Conservation (phyloP, 768 basidiomycete genomes). For the Russula emetica region DNA sequence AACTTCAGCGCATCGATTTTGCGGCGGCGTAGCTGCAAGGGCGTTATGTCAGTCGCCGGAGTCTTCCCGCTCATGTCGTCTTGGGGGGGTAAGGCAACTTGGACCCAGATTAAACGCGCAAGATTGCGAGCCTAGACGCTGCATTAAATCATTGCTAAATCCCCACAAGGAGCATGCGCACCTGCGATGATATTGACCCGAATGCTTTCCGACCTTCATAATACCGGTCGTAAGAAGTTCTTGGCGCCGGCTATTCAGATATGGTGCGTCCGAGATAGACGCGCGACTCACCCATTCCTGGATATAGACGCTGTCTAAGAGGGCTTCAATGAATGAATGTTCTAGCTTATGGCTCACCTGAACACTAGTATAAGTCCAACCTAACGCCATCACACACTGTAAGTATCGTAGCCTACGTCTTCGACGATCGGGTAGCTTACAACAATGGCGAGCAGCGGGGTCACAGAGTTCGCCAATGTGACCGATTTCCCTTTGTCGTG, state of each 20-base stretch:
- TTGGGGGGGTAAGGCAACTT: constrained; percentile 59
- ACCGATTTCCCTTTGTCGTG: constrained; percentile 55
- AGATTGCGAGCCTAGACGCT: constrained; percentile 59
- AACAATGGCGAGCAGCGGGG: constrained; percentile 86
- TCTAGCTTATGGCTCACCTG: constrained; percentile 47
- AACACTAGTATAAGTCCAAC: constrained; percentile 88
- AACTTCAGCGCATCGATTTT: constrained; percentile 72
- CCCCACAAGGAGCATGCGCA: constrained; percentile 29
- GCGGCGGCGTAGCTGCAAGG: constrained; percentile 50
- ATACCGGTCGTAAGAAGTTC: constrained; percentile 82
- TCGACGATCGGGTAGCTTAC: constrained; percentile 41
- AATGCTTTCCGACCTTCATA: constrained; percentile 89
- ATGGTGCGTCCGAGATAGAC: not conserved
- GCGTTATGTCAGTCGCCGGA: constrained; percentile 43
- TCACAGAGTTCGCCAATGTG: constrained; percentile 73
- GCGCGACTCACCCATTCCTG: constrained; percentile 56
- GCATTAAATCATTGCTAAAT: constrained; percentile 9
- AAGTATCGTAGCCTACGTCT: constrained; percentile 1
- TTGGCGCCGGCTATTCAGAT: constrained; percentile 31
- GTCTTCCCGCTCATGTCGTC: constrained; percentile 55
- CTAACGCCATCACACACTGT: constrained; percentile 37
- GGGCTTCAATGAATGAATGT: not conserved
- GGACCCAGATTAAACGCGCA: constrained; percentile 74
- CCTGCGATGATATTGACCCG: constrained; percentile 62
- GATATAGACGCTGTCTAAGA: not conserved